phyloP scores from a whole-genome alignment of 345 rosid genomes.

The Carallia pectinifolia region DNA sequence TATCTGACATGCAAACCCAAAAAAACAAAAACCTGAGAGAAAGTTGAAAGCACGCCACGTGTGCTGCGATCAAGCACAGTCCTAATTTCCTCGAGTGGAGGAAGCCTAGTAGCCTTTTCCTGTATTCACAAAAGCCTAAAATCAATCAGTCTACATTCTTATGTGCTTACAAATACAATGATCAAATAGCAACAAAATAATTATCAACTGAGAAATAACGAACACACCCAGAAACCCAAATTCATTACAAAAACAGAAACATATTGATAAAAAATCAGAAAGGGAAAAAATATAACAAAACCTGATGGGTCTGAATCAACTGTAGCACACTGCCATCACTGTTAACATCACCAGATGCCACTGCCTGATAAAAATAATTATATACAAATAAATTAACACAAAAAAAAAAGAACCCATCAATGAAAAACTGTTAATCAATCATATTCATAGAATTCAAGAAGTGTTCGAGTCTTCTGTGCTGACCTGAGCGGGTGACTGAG shows the following conservation, averaged over 20 bases:
- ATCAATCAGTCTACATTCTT: constrained; percentile 8
- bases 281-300: constrained; percentile 12
- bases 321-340: constrained; percentile 53
- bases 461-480: background rate
- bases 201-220: background rate
- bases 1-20: background rate
- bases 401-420: background rate
- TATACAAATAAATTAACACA: no score
- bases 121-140: constrained; percentile 27
- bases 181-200: background rate
- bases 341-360: constrained; percentile 49
- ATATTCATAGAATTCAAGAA: background rate
- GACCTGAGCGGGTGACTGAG: constrained; percentile 64
- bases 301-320: constrained; percentile 82
- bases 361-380: constrained; percentile 43
- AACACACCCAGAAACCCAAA: background rate
- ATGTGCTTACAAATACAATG: background rate
- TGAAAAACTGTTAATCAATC: background rate
- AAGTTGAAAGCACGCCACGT: constrained; percentile 76
- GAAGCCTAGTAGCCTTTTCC: constrained; percentile 84
- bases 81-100: constrained; percentile 70
- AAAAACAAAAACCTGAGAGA: constrained; percentile 59
- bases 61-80: constrained; percentile 61
- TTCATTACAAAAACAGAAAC: background rate
- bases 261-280: background rate